Conservation (phyloP, 179 eudicot species). For the Drosera spatulata region DNA sequence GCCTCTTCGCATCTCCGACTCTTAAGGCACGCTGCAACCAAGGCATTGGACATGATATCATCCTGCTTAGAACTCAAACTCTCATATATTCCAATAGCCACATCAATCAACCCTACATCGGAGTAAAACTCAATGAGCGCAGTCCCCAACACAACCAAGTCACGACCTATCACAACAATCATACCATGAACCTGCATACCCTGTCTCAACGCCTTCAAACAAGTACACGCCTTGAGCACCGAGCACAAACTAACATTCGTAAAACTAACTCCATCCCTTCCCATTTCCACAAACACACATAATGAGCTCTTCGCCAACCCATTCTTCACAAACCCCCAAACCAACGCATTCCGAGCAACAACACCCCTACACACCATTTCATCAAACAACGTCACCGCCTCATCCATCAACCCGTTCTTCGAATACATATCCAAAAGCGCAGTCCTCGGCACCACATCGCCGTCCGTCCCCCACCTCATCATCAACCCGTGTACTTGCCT, state of each 20-base stretch:
- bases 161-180: conserved; percentile 18
- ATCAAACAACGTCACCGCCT: conserved; percentile 13
- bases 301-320: conserved; percentile 14
- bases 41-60: conserved; percentile 17
- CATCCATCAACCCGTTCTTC: conserved; percentile 15
- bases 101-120: conserved; percentile 10
- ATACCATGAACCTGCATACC: conserved; percentile 29
- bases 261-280: conserved; percentile 18
- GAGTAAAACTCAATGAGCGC: conserved; percentile 25
- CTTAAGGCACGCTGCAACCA: conserved; percentile 18
- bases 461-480: conserved; percentile 12
- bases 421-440: conserved; percentile 21
- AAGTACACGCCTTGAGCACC: conserved; percentile 28
- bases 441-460: conserved; percentile 12
- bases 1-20: conserved; percentile 18
- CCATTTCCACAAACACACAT: conserved; percentile 12
- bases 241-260: conserved; percentile 23
- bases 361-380: conserved; percentile 22
- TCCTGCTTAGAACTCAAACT: conserved; percentile 11
- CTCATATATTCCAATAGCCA: conserved; percentile 11
- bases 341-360: conserved; percentile 28
- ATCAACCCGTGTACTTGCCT: conserved; percentile 16
- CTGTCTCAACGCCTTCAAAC: conserved; percentile 17
- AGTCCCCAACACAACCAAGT: conserved; percentile 23
- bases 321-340: conserved; percentile 14